Conservation (phyloP, 371 early-diverging fungal species). For the Rhizopus arrhizus region DNA sequence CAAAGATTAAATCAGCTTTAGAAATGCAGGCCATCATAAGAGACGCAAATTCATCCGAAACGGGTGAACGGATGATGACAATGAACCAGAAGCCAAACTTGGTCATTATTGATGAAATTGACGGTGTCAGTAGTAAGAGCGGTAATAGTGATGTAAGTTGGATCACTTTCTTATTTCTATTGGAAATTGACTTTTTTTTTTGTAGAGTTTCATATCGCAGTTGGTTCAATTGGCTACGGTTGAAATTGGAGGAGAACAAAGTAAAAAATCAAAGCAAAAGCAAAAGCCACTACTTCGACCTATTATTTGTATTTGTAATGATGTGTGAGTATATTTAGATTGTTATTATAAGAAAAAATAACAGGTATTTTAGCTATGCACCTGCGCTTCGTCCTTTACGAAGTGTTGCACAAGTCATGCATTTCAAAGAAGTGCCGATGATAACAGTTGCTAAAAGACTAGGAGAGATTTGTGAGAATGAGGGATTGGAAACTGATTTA, state of each 20-base stretch:
- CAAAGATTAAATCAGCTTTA: constrained; percentile 75
- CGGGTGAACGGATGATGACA: constrained; percentile 18
- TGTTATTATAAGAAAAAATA: not conserved
- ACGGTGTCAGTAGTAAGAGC: constrained; percentile 82
- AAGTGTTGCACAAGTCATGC: constrained; percentile 69
- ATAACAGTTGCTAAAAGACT: constrained; percentile 77
- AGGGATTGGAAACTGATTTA: constrained; percentile 75
- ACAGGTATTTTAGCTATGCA: constrained; percentile 64
- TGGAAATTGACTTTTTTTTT: not conserved
- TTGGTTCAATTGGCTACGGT: constrained; percentile 52
- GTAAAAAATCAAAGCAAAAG: constrained; percentile 13
- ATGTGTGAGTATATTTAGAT: constrained; percentile 60
- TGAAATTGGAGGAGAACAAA: constrained; percentile 33
- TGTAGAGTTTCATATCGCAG: constrained; percentile 81
- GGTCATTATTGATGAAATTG: constrained; percentile 95
- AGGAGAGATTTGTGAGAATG: constrained; percentile 77
- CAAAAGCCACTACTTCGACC: constrained; percentile 76
- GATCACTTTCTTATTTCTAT: not conserved
- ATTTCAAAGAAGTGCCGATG: constrained; percentile 69
- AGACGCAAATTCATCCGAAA: constrained; percentile 7
- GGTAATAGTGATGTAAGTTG: constrained; percentile 51
- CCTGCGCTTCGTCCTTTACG: constrained; percentile 88
- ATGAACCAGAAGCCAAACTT: constrained; percentile 74
- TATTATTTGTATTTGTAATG: constrained; percentile 98
- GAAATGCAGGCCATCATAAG: constrained; percentile 74